Base-by-base conservation (phyloP, 768 basidiomycete genomes). In the Macrocybe gigantea region DNA sequence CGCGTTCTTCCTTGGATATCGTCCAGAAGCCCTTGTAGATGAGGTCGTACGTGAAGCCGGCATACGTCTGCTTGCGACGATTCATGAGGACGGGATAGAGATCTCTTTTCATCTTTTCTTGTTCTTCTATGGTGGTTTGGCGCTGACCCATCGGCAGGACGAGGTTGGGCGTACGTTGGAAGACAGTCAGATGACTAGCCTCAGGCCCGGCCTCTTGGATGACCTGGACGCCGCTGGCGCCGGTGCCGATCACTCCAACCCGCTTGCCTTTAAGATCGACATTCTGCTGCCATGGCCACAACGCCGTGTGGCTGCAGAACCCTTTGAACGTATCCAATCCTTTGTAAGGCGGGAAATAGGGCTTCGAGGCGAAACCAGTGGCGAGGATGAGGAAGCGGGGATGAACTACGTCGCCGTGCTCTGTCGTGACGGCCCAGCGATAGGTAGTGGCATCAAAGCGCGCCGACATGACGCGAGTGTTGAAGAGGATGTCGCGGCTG, bases 161-260 rank as follows among this genome's bases (percentile, higher is more conserved):
- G n/a, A 58, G 45, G 15, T 61, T 60, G 0, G 60, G 58, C 5
- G 60, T 61, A 6, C 62, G 60, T 44, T 64, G 62, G 54, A 62
- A 64, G 13, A 62, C 59, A 6, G 59, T 59, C 31, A 63, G 53
- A 39, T 60, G 54, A 1, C 48, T 33, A 1, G 55, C 57, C 12
- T 56, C 22, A 4, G 55, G 53, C 4, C 58, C 62, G 6, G 49
- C 46, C 40, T 54, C 57, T 38, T 63, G 58, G n/a, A 61, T 55
- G 6, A 63, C 43, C 33, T 63, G 60, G 5, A 63, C 60, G 12
- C 59, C 60, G 22, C 54, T 59, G 3, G 60, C 59, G 0, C 62
- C 60, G 1, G 62, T 64, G 13, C 60, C 60, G 33, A 62, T 57
- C n/a, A 62, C 55, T 3, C 55, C 60, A 10, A 64, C 47, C 5